Conservation (phyloP, 768 basidiomycete genomes). For the Rubroboletus satanas region DNA sequence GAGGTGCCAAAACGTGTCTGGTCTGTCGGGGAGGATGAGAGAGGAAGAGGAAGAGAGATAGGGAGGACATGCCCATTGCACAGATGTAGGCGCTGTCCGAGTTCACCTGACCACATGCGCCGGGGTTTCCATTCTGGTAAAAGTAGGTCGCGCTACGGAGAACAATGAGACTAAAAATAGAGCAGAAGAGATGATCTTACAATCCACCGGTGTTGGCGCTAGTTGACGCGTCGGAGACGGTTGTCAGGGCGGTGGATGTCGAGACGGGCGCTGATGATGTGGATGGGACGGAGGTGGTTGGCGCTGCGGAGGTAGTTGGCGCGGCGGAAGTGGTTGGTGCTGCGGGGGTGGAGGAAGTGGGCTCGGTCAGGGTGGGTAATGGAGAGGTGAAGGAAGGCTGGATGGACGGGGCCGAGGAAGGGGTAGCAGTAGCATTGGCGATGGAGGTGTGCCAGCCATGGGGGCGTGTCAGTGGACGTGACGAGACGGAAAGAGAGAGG, state of each 20-base stretch:
- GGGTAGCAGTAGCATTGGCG: background rate
- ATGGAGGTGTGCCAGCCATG: background rate
- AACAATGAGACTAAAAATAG: background rate
- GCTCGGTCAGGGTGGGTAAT: background rate
- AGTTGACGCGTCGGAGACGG: slow-evolving; percentile 25
- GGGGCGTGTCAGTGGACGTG: slow-evolving; percentile 28
- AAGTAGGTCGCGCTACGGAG: slow-evolving; percentile 56
- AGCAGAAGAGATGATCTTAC: slow-evolving; percentile 30
- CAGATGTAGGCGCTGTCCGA: slow-evolving; percentile 55
- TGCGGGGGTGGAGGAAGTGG: background rate
- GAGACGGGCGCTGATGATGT: background rate
- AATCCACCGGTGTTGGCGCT: slow-evolving; percentile 34
- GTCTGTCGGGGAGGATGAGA: slow-evolving; percentile 36
- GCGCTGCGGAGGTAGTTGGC: background rate
- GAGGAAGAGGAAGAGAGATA: background rate
- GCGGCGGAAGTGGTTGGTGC: background rate
- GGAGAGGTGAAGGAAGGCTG: background rate
- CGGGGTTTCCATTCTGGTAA: slow-evolving; percentile 67
- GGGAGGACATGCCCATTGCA: slow-evolving; percentile 51
- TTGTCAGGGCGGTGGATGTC: background rate
- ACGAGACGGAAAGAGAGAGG: slow-evolving; percentile 42
- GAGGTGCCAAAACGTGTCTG: slow-evolving; percentile 47
- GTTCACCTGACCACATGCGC: slow-evolving; percentile 70
- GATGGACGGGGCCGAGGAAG: background rate
- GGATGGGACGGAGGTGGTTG: background rate